Evolutionary conservation across 371 early-diverging fungal species (phyloP), one percentile per base, ranked within the genome.

Genomic region (Mortierella sp.): DNA sequence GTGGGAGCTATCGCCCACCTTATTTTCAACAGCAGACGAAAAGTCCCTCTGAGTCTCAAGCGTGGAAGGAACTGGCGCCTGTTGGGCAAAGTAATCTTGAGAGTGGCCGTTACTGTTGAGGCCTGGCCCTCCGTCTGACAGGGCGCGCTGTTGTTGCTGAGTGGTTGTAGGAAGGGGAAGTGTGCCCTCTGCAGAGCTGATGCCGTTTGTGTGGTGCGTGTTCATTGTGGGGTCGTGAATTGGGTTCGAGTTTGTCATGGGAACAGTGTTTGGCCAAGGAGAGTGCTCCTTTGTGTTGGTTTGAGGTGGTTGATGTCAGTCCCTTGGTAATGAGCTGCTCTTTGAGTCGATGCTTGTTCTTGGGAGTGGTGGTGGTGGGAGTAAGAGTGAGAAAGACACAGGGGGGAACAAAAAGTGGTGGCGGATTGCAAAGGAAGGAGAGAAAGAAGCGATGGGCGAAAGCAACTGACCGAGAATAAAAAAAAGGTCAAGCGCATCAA

Each of bases 81-180:
- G 74, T 51, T 56, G 74, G 21, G 74, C 54, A 73, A 73, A 73
- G 56, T 73, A 73, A 24, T 73, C 74, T 6, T 65, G 65, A 7
- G 65, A 16, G 41, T 65, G 21, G 24, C 65, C 65, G 8, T 65
- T 18, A 11, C n/a, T 56, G 24, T 21, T 18, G 21, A 21, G 35
- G 27, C 16, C 11, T 24, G 27, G 8, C 3, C n/a, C 60, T 14
- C 29, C 60, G 32, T 60, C 32, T 14, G 60, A 60, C 32, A 6
- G 60, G 11, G 60, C 5, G 32, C 21, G 16, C 51, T 56, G 27
- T 24, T 27, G 56, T 11, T 56, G 56, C 56, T 56, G 56, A 16
- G 24, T 4, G 4, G 6, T 38, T 65, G 38, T 21, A 35, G 65
- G 65, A 35, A 2, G 38, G 32, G 60, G 60, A 32, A 38, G 38